Evolutionary conservation across 1,284 basidiomycete species (phyloP).

Genomic region (Macrocybe sp.): DNA sequence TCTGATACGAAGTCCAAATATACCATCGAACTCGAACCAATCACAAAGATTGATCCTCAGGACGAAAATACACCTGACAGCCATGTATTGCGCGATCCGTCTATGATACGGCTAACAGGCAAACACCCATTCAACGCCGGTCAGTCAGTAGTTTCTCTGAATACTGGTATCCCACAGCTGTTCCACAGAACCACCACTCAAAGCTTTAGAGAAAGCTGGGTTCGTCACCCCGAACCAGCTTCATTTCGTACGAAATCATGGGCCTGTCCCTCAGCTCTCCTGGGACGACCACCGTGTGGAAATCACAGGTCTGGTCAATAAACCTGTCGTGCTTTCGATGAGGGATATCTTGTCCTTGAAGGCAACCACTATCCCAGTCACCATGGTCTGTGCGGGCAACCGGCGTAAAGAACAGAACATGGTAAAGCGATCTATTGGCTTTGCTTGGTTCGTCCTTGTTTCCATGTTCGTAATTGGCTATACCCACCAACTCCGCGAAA

Average conservation of each 20-base stretch:
- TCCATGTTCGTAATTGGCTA: too few relatives aligned
- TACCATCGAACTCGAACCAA: not conserved
- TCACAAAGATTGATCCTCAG: not conserved
- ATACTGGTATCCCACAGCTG: not conserved
- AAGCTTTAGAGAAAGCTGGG: slow-evolving; percentile 45
- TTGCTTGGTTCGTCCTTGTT: slow-evolving; percentile 36
- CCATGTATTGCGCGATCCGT: slow-evolving; percentile 28
- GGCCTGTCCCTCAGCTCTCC: slow-evolving; percentile 52
- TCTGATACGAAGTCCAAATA: too few relatives aligned
- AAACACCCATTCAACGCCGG: slow-evolving; percentile 56
- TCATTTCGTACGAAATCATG: slow-evolving; percentile 69
- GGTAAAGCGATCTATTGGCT: slow-evolving; percentile 57
- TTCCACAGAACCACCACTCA: slow-evolving; percentile 42
- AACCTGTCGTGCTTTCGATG: slow-evolving; percentile 15
- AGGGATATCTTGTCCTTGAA: slow-evolving; percentile 45
- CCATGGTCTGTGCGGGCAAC: slow-evolving; percentile 67
- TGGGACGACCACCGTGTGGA: slow-evolving; percentile 43
- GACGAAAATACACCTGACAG: slow-evolving; percentile 23
- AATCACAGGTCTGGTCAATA: slow-evolving; percentile 33
- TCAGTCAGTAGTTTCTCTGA: not conserved
- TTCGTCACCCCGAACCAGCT: slow-evolving; percentile 62
- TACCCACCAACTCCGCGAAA: too few relatives aligned
- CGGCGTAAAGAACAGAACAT: slow-evolving; percentile 68
- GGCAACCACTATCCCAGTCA: slow-evolving; percentile 59
- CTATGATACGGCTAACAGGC: slow-evolving; percentile 49